Percentiles rank a stretch among this genome's conserved stretches.
Evolutionary conservation across 805 yeast genomes (phyloP).

Genomic region (Kazachstania bromeliacearum): DNA sequence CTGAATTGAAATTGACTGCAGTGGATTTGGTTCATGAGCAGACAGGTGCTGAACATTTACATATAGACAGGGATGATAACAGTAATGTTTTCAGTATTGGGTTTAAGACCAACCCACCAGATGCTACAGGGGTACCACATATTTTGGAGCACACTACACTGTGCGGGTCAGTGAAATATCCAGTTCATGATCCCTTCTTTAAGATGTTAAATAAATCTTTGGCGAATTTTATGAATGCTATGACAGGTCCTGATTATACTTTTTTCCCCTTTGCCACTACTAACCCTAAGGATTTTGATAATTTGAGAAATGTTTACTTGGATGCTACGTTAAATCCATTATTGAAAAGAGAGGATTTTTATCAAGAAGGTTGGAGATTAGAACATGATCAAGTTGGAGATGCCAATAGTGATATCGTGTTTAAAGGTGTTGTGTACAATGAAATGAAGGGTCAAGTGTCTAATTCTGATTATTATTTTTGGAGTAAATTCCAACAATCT

Average conservation of each 20-base stretch:
- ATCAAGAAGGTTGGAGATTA: constrained; percentile 96
- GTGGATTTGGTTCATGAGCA: constrained; percentile 55
- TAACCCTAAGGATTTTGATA: constrained; percentile 67
- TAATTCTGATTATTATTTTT: constrained; percentile 75
- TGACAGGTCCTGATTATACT: constrained; percentile 96
- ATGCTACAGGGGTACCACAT: constrained; percentile 93
- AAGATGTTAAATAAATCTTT: constrained; percentile 93
- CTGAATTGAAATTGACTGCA: constrained; percentile 75
- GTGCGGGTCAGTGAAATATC: constrained; percentile 86
- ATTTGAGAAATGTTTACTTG: constrained; percentile 77
- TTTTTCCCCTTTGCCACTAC: constrained; percentile 96
- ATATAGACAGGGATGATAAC: constrained; percentile 75
- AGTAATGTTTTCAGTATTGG: constrained; percentile 84
- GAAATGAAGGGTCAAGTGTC: constrained; percentile 98
- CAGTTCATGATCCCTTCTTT: constrained; percentile 95
- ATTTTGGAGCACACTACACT: constrained; percentile 91
- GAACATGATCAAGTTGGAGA: constrained; percentile 62
- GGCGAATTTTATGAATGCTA: constrained; percentile 95
- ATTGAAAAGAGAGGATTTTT: constrained; percentile 68
- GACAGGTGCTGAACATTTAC: constrained; percentile 76
- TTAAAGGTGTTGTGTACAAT: constrained; percentile 94
- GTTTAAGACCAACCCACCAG: constrained; percentile 91
- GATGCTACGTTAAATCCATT: constrained; percentile 82
- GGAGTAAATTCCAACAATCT: constrained; percentile 73
- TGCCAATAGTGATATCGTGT: constrained; percentile 47